These are phyloP conservation scores for Ambrosia hybrid DNA, from an alignment of 140 eudicot species.

Conservation along the genomic window DNA sequence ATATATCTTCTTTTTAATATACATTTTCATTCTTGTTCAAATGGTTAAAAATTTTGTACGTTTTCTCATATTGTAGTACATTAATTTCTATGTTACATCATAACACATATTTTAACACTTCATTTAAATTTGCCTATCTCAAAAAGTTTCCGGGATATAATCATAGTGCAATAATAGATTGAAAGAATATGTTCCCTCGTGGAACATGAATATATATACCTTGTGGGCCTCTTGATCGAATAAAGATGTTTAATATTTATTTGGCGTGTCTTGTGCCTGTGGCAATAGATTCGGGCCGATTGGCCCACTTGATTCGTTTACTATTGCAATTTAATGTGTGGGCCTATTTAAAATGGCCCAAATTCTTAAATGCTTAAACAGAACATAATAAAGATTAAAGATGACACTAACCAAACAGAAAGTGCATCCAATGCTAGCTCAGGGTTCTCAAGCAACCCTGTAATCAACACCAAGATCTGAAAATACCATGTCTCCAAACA, in stretches of 20 bases:
- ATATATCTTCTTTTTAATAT: no score
- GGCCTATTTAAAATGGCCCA: neutral
- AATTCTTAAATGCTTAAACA: neutral
- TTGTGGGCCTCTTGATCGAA: neutral
- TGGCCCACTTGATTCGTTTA: neutral
- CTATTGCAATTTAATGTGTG: neutral
- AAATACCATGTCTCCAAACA: conserved; percentile 81
- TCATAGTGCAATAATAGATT: no score
- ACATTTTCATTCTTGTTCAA: no score
- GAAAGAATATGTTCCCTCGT: neutral
- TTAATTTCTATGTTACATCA: no score
- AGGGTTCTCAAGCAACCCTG: conserved; percentile 69
- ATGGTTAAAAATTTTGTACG: no score
- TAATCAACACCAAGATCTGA: conserved; percentile 58
- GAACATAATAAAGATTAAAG: neutral
- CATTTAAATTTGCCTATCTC: no score
- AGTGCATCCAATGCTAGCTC: conserved; percentile 71
- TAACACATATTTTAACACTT: no score
- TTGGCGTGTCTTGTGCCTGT: neutral
- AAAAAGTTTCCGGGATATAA: no score
- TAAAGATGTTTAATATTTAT: neutral
- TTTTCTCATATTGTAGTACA: no score
- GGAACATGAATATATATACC: neutral
- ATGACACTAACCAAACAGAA: conserved; percentile 56
- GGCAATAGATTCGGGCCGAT: neutral